Conservation (phyloP, 2,329 filamentous ascomycete species). For the Ophiostoma angusticollis region DNA sequence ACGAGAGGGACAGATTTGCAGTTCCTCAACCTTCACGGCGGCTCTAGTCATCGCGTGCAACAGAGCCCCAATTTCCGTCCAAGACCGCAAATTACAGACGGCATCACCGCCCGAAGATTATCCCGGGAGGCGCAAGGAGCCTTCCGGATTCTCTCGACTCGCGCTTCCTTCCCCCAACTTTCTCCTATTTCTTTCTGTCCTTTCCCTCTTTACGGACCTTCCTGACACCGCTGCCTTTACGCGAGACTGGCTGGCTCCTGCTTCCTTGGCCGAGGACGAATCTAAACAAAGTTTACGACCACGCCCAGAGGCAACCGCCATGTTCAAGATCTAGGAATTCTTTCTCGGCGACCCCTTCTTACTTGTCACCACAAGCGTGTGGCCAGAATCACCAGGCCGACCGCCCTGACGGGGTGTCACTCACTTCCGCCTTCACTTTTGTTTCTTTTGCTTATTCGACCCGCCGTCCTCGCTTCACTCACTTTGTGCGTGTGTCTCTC, state of each 20-base stretch:
- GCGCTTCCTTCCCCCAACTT: too few relatives aligned
- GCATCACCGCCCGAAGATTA: too few relatives aligned
- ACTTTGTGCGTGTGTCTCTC: not conserved
- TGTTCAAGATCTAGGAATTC: slow-evolving; percentile 18
- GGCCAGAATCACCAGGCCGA: slow-evolving; percentile 6
- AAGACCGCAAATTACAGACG: too few relatives aligned
- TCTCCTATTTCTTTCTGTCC: not conserved
- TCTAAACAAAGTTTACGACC: too few relatives aligned
- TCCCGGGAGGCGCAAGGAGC: too few relatives aligned
- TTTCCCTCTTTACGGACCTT: not conserved
- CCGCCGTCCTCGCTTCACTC: not conserved
- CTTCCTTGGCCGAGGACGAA: not conserved
- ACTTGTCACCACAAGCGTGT: not conserved
- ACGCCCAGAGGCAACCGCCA: slow-evolving; percentile 15
- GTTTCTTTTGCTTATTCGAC: not conserved
- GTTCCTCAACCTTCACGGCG: too few relatives aligned
- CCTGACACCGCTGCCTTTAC: not conserved
- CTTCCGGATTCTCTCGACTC: too few relatives aligned
- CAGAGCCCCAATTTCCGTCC: too few relatives aligned
- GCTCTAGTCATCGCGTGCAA: too few relatives aligned
- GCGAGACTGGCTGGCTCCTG: not conserved
- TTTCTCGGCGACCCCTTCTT: slow-evolving; percentile 14
- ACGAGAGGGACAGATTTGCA: not conserved
- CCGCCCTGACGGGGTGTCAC: slow-evolving; percentile 9
- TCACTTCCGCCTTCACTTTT: not conserved